These are phyloP conservation scores for Trichoderma atrobrunneum DNA, from an alignment of 2,329 filamentous ascomycete species.

Conservation along the genomic window DNA sequence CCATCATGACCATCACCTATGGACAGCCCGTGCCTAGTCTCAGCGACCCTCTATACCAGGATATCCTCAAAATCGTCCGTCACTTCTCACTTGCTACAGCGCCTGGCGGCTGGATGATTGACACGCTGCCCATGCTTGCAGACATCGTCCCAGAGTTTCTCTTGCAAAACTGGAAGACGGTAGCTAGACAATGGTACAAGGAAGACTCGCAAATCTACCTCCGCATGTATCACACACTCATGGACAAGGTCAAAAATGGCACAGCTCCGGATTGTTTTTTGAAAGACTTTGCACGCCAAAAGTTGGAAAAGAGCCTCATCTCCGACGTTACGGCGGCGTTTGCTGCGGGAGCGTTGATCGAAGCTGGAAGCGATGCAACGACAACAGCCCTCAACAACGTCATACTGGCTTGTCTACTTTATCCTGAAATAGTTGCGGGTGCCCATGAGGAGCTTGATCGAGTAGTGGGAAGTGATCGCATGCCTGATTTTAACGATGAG, in stretches of 20 bases:
- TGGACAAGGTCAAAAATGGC: slow-evolving; percentile 15
- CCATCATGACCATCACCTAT: slow-evolving; percentile 22
- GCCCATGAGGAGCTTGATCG: slow-evolving; percentile 42
- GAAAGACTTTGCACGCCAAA: slow-evolving; percentile 22
- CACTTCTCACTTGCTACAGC: slow-evolving; percentile 19
- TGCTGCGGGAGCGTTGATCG: slow-evolving; percentile 23
- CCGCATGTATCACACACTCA: slow-evolving; percentile 20
- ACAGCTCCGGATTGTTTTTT: slow-evolving; percentile 23
- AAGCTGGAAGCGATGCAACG: slow-evolving; percentile 26
- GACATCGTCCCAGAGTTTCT: slow-evolving; percentile 9
- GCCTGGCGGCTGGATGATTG: slow-evolving; percentile 13
- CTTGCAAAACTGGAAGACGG: slow-evolving; percentile 9
- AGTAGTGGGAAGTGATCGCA: slow-evolving; percentile 40
- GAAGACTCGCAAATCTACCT: slow-evolving; percentile 24
- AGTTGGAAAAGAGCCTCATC: slow-evolving; percentile 23
- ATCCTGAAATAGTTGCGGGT: slow-evolving; percentile 40
- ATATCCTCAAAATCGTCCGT: slow-evolving; percentile 22
- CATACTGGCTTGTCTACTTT: slow-evolving; percentile 46
- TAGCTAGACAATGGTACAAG: slow-evolving; percentile 20
- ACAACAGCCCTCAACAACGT: slow-evolving; percentile 37
- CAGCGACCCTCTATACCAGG: slow-evolving; percentile 23
- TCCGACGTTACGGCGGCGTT: slow-evolving; percentile 20
- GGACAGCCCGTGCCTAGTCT: slow-evolving; percentile 18
- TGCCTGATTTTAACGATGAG: slow-evolving; percentile 44
- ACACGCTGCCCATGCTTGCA: slow-evolving; percentile 14